These are phyloP conservation scores for Allodekkera sacchari DNA, from an alignment of 805 yeast species.

Conservation along the genomic window DNA sequence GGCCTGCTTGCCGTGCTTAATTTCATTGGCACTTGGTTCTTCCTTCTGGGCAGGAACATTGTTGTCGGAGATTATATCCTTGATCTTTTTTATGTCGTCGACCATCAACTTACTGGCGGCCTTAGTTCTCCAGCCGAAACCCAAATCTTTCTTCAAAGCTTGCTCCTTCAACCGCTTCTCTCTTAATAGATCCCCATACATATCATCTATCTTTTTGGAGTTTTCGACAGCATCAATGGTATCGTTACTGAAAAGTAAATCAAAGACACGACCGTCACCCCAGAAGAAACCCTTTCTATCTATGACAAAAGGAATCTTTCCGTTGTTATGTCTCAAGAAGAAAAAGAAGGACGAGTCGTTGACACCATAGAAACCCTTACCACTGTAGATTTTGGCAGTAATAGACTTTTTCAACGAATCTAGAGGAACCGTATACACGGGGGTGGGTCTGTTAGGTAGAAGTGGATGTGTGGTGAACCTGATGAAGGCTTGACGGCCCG, in stretches of 20 bases:
- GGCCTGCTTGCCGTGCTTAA: too few relatives aligned
- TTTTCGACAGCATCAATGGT: conserved; percentile 67
- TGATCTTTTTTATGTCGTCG: conserved; percentile 31
- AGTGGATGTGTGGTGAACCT: conserved; percentile 68
- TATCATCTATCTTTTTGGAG: conserved; percentile 22
- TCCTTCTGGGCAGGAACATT: conserved; percentile 3
- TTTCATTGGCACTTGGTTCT: too few relatives aligned
- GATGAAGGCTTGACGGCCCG: conserved; percentile 36
- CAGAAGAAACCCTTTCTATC: conserved; percentile 86
- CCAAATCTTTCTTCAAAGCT: conserved; percentile 43
- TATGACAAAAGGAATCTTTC: conserved; percentile 59
- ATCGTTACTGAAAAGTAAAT: conserved; percentile 74
- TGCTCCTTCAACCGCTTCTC: conserved; percentile 54
- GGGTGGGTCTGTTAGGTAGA: conserved; percentile 69
- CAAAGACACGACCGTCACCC: conserved; percentile 87
- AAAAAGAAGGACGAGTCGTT: conserved; percentile 70
- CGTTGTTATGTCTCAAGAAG: conserved; percentile 52
- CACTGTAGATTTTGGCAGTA: conserved; percentile 69
- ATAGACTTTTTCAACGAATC: conserved; percentile 45
- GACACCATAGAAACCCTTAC: conserved; percentile 83
- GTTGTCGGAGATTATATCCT: conserved; percentile 9
- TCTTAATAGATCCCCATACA: conserved; percentile 22
- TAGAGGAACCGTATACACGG: conserved; percentile 62
- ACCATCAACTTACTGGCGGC: conserved; percentile 34
- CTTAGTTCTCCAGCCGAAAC: conserved; percentile 54